phyloP scores from a whole-genome alignment of 1,284 basidiomycete species.

The Cryptococcus floricola region DNA sequence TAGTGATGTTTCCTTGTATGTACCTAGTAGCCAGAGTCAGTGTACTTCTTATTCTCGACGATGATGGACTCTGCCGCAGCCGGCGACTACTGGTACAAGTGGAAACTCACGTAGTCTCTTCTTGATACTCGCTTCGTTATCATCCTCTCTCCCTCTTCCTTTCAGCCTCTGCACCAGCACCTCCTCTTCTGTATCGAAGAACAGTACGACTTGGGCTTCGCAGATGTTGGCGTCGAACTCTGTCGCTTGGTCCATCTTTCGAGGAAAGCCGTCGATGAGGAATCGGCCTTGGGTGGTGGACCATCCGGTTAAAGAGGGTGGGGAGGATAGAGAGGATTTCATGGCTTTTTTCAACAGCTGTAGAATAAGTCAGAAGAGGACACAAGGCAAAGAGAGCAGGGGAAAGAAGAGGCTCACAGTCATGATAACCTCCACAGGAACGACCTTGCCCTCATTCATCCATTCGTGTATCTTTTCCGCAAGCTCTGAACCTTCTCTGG shows the following conservation, averaged over 20 bases:
- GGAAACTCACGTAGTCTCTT: conserved; percentile 80
- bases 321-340: conserved; percentile 57
- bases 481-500: conserved; percentile 76
- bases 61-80: too few species aligned
- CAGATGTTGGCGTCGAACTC: conserved; percentile 89
- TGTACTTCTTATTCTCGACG: neutral
- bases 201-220: conserved; percentile 72
- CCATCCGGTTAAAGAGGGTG: conserved; percentile 55
- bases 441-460: conserved; percentile 91
- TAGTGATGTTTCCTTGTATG: conserved; percentile 90
- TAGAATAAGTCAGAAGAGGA: too few species aligned
- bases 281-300: conserved; percentile 72
- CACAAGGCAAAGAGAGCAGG: neutral
- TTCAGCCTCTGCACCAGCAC: conserved; percentile 83
- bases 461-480: conserved; percentile 82
- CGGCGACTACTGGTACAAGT: too few species aligned
- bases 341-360: conserved; percentile 89
- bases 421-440: conserved; percentile 95
- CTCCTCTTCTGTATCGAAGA: conserved; percentile 77
- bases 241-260: conserved; percentile 96
- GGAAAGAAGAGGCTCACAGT: conserved; percentile 51
- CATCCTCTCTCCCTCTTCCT: conserved; percentile 93
- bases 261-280: conserved; percentile 95
- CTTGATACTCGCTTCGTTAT: conserved; percentile 91
- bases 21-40: conserved; percentile 54